Evolutionary conservation across 2,329 filamentous ascomycete species (phyloP).

Genomic region (Claviceps monticola): DNA sequence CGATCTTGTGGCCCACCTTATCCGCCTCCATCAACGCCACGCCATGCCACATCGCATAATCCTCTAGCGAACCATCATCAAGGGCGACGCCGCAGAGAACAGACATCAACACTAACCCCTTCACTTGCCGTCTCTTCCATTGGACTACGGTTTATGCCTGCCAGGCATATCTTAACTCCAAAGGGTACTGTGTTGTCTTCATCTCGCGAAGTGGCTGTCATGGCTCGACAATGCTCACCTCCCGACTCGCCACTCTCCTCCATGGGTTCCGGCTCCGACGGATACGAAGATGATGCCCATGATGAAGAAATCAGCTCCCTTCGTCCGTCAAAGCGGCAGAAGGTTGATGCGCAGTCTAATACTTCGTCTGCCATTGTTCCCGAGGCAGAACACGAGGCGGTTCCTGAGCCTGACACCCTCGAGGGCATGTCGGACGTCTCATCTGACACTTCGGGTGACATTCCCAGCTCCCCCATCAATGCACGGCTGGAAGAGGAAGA

Average conservation of each 20-base stretch:
- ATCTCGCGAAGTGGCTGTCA: slow-evolving; percentile 13
- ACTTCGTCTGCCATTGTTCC: slow-evolving; percentile 30
- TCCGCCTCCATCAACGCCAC: too few species aligned
- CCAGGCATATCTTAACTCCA: neutral
- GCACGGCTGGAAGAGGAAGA: slow-evolving; percentile 60
- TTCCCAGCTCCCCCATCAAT: slow-evolving; percentile 57
- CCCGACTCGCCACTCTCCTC: slow-evolving; percentile 35
- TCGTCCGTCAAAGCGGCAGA: slow-evolving; percentile 34
- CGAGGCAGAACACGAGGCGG: slow-evolving; percentile 30
- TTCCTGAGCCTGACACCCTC: slow-evolving; percentile 36
- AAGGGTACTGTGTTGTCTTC: neutral
- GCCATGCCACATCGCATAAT: too few species aligned
- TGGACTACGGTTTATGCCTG: neutral
- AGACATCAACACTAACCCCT: neutral
- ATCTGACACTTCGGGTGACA: slow-evolving; percentile 77
- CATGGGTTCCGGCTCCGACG: slow-evolving; percentile 28
- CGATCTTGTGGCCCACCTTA: too few species aligned
- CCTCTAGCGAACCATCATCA: neutral
- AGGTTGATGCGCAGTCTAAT: slow-evolving; percentile 29
- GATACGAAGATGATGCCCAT: slow-evolving; percentile 31
- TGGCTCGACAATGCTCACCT: slow-evolving; percentile 24
- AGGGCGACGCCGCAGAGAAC: neutral
- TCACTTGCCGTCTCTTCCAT: neutral
- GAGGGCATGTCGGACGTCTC: slow-evolving; percentile 61
- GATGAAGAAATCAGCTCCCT: slow-evolving; percentile 26